Evolutionary conservation across 1,284 basidiomycete genomes (phyloP), one percentile per base, ranked within the genome.

Genomic region (Fomitiporia mediterranea): DNA sequence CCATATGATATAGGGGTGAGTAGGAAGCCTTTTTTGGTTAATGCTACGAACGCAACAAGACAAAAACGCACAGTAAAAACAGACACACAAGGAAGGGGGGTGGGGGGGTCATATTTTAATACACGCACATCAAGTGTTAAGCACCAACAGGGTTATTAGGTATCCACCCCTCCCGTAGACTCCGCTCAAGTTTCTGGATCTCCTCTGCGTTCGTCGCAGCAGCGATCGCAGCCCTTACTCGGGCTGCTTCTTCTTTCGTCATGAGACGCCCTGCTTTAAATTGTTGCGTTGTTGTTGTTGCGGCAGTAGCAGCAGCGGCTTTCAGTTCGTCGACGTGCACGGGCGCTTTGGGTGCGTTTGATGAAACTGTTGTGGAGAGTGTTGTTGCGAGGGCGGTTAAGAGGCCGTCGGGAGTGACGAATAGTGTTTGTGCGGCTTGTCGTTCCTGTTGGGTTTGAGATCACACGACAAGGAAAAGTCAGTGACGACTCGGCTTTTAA

Each of bases 121-220:
- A 53, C 30, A 43, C 39, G 51, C 43, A 55, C 42, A 53, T n/a
- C n/a, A n/a, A n/a, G 17, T 21, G 40, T 77, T 68, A 89, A 71
- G 86, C 86, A 42, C 87, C 87, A 55, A 89, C 83, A 53, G 80
- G 76, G 67, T 88, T 86, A 58, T 81, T 77, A 39, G 91, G 91
- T 67, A 94, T 72, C 68, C 90, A 86, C 34, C 93, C 93, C 68
- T 95, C 92, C 63, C 85, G 84, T 66, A 96, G 72, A 75, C 87
- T 91, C 71, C 91, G 82, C 72, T 97, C 92, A 64, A 97, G 71
- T 67, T 83, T 81, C 68, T 89, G 81, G 63, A 97, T 86, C 73
- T 97, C 94, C 65, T 98, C 96, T 57, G 94, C 83, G 44, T 90
- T 95, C 51, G 86, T 87, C 28, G 95, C 96, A 60, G 85, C 84